These are phyloP conservation scores for Arthrobotrys megalospora DNA, from an alignment of 2,329 filamentous ascomycete species.

Conservation along the genomic window DNA sequence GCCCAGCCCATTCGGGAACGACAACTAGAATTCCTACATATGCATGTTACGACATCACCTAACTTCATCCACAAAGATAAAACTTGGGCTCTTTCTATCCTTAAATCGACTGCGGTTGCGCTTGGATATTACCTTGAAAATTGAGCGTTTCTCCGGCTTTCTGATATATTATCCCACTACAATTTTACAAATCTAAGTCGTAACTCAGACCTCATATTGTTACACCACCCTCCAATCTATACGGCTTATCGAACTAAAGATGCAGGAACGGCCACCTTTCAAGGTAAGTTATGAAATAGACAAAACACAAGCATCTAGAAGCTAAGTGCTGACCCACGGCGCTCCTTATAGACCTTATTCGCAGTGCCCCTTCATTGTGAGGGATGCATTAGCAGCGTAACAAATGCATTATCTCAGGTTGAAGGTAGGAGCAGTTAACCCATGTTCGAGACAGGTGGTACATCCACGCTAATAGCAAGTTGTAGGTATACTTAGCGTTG, in stretches of 20 bases:
- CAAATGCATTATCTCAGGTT: slow-evolving; percentile 81
- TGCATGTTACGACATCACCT: too few species aligned
- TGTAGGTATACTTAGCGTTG: slow-evolving; percentile 83
- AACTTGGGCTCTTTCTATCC: too few species aligned
- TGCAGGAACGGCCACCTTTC: slow-evolving; percentile 32
- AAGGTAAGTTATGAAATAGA: slow-evolving; percentile 18
- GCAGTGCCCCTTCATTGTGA: slow-evolving; percentile 95
- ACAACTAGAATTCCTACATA: too few species aligned
- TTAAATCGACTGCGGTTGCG: too few species aligned
- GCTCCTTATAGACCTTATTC: slow-evolving; percentile 81
- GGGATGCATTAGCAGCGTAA: slow-evolving; percentile 87
- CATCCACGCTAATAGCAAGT: background rate
- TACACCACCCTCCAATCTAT: background rate
- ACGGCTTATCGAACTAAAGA: background rate
- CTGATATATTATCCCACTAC: too few species aligned
- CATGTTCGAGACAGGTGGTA: background rate
- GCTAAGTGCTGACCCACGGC: slow-evolving; percentile 28
- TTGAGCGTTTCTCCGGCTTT: too few species aligned
- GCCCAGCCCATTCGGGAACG: background rate
- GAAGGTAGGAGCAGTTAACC: slow-evolving; percentile 70
- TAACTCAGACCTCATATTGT: background rate
- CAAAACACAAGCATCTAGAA: background rate
- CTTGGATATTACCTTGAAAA: too few species aligned
- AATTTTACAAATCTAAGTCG: too few species aligned
- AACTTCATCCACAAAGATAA: too few species aligned